phyloP scores from a whole-genome alignment of 495 filamentous ascomycete genomes.

The Penicillium alfredii region DNA sequence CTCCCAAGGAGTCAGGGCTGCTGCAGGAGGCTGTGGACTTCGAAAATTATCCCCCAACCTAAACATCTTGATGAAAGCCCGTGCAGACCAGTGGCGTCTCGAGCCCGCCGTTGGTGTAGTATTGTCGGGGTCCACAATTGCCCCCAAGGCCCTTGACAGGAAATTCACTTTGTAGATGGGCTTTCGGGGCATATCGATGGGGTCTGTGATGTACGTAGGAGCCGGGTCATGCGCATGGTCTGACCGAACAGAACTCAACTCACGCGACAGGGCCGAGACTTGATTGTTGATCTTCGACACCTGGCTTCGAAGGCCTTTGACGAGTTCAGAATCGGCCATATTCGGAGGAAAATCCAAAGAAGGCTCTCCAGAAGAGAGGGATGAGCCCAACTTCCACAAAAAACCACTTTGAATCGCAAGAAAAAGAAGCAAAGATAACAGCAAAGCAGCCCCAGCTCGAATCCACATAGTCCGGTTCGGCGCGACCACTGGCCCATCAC shows the following conservation, averaged over 20 bases:
- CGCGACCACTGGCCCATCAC: not conserved
- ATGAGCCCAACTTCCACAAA: conserved; percentile 7
- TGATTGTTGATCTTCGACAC: conserved; percentile 27
- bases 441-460: conserved; percentile 2
- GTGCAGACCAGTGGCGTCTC: conserved; percentile 5
- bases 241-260: conserved; percentile 26
- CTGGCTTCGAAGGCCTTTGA: conserved; percentile 27
- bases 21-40: conserved; percentile 16
- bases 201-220: conserved; percentile 14
- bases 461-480: conserved; percentile 6
- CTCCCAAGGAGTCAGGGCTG: conserved; percentile 36
- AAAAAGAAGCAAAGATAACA: conserved; percentile 12
- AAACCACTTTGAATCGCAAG: conserved; percentile 3
- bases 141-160: conserved; percentile 27
- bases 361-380: conserved; percentile 4
- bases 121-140: conserved; percentile 31
- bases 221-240: conserved; percentile 10
- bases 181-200: conserved; percentile 3
- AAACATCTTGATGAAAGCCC: conserved; percentile 1
- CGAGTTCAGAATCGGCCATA: conserved; percentile 17
- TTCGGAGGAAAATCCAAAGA: conserved; percentile 14
- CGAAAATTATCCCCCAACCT: conserved; percentile 2
- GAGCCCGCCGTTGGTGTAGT: conserved; percentile 28
- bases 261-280: conserved; percentile 33
- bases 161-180: conserved; percentile 32